These are phyloP conservation scores for Endothia cerciana DNA, from an alignment of 2,329 filamentous ascomycete species.

Conservation along the genomic window DNA sequence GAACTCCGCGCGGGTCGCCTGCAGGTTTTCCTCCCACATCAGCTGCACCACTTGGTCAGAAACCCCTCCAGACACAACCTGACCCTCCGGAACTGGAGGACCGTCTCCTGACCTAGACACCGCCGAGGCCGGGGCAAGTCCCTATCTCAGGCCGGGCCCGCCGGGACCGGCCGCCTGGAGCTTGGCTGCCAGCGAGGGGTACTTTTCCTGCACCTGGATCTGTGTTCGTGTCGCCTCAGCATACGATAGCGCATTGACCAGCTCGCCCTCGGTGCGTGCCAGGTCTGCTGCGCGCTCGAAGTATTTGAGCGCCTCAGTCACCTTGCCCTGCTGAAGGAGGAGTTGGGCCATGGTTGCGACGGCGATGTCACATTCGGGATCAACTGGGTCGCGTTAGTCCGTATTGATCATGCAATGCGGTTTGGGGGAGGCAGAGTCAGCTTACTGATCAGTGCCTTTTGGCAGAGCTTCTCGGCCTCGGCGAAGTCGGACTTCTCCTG, in stretches of 20 bases:
- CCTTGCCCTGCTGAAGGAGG: conserved; percentile 95
- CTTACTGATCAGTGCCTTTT: conserved; percentile 96
- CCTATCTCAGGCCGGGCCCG: conserved; percentile 34
- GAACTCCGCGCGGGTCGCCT: neutral
- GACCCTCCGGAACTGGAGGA: neutral
- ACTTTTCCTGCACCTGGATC: conserved; percentile 87
- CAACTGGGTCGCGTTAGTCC: conserved; percentile 61
- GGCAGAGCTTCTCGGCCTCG: conserved; percentile 93
- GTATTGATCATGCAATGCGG: neutral
- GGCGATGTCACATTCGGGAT: conserved; percentile 97
- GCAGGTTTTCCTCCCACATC: neutral
- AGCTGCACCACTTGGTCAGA: neutral
- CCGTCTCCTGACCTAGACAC: neutral
- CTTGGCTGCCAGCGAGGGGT: conserved; percentile 76
- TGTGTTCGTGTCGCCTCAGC: conserved; percentile 96
- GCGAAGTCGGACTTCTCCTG: conserved; percentile 98
- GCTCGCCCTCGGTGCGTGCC: conserved; percentile 90
- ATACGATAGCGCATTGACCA: conserved; percentile 94
- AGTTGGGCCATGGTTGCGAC: conserved; percentile 99
- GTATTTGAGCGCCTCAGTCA: conserved; percentile 91
- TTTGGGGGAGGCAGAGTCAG: conserved; percentile 32
- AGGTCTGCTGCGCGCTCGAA: conserved; percentile 96
- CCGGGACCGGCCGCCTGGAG: conserved; percentile 59
- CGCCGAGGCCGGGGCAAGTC: conserved; percentile 21
- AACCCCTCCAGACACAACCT: neutral